Conservation (phyloP, 1,284 basidiomycete genomes). For the Cutaneotrichosporon curvatum region DNA sequence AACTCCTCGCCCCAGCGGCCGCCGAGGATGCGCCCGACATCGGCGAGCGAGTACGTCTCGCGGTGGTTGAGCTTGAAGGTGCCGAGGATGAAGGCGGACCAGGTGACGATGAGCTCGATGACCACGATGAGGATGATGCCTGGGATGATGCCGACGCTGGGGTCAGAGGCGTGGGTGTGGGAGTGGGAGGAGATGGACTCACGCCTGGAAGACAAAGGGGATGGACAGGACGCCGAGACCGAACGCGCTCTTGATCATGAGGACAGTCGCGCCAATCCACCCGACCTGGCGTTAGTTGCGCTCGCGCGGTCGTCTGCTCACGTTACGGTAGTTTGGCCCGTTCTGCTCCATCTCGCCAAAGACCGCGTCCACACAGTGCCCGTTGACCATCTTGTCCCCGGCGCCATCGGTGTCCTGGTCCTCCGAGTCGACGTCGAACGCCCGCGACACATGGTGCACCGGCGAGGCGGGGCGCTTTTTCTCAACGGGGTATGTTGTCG, state of each 20-base stretch:
- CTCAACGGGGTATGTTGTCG: too few relatives aligned
- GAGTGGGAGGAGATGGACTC: too few relatives aligned
- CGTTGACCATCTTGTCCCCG: too few relatives aligned
- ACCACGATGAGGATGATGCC: slow-evolving; percentile 51
- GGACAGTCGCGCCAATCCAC: slow-evolving; percentile 33
- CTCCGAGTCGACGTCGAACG: too few relatives aligned
- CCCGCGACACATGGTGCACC: too few relatives aligned
- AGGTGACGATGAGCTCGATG: slow-evolving; percentile 37
- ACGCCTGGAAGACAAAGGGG: slow-evolving; percentile 52
- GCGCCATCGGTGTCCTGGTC: too few relatives aligned
- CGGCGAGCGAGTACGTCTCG: slow-evolving; percentile 25
- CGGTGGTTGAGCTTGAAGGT: slow-evolving; percentile 25
- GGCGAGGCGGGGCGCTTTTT: too few relatives aligned
- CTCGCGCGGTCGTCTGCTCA: slow-evolving; percentile 2
- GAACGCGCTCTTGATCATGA: slow-evolving; percentile 58
- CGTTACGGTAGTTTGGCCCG: slow-evolving; percentile 28
- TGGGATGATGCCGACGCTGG: slow-evolving; percentile 50
- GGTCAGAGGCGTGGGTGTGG: too few relatives aligned
- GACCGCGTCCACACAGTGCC: slow-evolving; percentile 18
- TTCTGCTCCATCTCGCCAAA: slow-evolving; percentile 26
- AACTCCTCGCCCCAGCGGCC: slow-evolving; percentile 17
- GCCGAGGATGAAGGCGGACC: slow-evolving; percentile 20
- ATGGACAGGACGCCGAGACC: slow-evolving; percentile 57
- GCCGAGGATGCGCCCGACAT: slow-evolving; percentile 21
- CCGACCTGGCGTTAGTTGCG: slow-evolving; percentile 11